Conservation (phyloP, 208 protist genomes). For the Wallacemonas sp. region DNA sequence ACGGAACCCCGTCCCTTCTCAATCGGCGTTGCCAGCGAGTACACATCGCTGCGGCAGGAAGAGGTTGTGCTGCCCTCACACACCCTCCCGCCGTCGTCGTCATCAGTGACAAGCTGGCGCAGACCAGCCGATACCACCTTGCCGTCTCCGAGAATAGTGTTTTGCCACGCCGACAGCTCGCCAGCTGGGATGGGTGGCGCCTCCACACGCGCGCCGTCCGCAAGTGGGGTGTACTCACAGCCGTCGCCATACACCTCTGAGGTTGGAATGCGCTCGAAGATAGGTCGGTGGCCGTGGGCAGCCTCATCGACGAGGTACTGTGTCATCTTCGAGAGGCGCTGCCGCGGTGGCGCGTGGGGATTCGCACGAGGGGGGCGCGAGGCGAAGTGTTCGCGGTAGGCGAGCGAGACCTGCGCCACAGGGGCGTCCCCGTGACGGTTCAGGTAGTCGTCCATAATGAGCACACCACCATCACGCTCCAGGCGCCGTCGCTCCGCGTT, state of each 20-base stretch:
- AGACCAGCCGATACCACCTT: too few species aligned
- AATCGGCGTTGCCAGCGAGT: too few species aligned
- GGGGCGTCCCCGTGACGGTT: constrained; percentile 9
- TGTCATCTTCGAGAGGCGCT: not conserved
- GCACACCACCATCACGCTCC: constrained; percentile 1
- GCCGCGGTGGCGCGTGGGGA: not conserved
- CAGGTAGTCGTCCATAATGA: constrained; percentile 29
- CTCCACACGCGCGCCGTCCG: not conserved
- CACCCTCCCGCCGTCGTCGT: too few species aligned
- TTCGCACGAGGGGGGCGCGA: not conserved
- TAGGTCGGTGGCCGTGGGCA: not conserved
- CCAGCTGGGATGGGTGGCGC: too few species aligned
- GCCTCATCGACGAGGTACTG: not conserved
- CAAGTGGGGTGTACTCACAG: not conserved
- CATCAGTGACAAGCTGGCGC: too few species aligned
- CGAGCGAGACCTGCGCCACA: constrained; percentile 3
- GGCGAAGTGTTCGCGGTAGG: not conserved
- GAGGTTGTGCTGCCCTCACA: too few species aligned
- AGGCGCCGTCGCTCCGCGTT: not conserved
- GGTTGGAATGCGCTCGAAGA: not conserved
- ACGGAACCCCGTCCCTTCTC: too few species aligned
- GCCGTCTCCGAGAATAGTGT: too few species aligned
- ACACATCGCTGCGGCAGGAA: too few species aligned
- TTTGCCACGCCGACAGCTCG: too few species aligned
- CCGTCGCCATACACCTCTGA: not conserved